A percentile compares a stretch with the other conserved stretches of the same genome.
Conservation (phyloP, 2,329 filamentous ascomycete genomes). For the Dothistroma pini region DNA sequence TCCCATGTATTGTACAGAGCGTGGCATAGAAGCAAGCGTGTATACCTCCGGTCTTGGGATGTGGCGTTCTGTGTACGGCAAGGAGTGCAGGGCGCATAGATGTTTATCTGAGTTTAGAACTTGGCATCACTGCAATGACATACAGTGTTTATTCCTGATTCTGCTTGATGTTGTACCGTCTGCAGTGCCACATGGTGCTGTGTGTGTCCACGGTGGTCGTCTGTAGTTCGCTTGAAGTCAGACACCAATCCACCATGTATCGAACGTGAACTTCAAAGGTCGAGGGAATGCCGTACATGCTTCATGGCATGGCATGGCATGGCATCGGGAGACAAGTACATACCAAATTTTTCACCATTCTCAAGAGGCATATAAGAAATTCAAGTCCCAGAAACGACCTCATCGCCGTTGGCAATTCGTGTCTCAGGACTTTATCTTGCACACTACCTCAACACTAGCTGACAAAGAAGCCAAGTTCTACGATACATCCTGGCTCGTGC, state of each 20-base stretch:
- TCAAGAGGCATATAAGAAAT: background rate
- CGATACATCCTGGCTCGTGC: no score
- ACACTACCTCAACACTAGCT: background rate
- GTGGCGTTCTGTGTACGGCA: background rate
- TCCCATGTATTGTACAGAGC: slow-evolving; percentile 14
- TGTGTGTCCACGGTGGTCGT: background rate
- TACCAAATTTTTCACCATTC: background rate
- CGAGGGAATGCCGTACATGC: background rate
- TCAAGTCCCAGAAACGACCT: background rate
- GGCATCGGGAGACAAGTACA: background rate
- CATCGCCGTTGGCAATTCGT: background rate
- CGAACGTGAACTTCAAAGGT: background rate
- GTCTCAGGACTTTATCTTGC: background rate
- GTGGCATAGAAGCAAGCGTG: slow-evolving; percentile 9
- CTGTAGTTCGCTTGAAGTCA: no score
- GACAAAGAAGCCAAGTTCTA: background rate
- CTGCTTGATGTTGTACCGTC: background rate
- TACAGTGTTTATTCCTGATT: background rate
- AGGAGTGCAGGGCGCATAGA: background rate
- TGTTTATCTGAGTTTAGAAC: background rate
- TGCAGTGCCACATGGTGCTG: background rate
- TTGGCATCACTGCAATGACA: background rate
- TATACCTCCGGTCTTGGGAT: background rate
- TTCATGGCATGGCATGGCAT: background rate
- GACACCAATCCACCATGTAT: no score